Base-by-base conservation (phyloP, 2,329 filamentous ascomycete genomes). In the Colletotrichum tropicicola region DNA sequence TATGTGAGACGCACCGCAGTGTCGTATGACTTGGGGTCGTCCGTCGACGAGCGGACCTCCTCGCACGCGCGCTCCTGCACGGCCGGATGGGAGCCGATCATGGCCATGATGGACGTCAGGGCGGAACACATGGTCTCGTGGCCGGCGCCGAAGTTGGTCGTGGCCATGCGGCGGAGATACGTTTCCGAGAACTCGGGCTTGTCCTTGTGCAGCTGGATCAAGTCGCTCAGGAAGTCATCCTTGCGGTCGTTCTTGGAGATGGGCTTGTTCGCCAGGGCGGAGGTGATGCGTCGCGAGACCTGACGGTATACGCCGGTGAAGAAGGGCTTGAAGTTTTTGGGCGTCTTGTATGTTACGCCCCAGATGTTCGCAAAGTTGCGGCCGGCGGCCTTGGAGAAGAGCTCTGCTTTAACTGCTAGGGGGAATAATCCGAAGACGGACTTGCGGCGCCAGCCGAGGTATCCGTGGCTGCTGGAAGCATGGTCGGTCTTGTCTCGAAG, bases 131-230 rank as follows among this genome's bases (percentile, higher is more conserved):
- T 78, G 0, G 84, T 87, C 68, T 87, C 84, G 63, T 87, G 84
- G 0, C 84, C 84, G 1, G 84, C 84, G 10, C 84, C 84, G 68
- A 87, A 86, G 66, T 87, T 87, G 2, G 84, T 86, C 3, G 85
- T 76, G 3, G 82, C 83, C 76, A 86, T 82, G 27, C 84, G 82
- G 3, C 80, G 79, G 9, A 87, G 76, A 55, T 86, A 86, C 0
- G 69, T 72, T 25, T 83, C 79, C 0, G 70, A 81, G 62, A 87
- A 86, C 6, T 79, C 79, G 1, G 82, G 79, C 19, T 78, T 81
- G 5, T 78, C 73, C 13, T 74, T 73, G 69, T 85, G 81, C 0
- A 86, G 73, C 23, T 76, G 73, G 13, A 87, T 80, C 1, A 87
- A 68, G 61, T 86, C 83, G 3, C 74, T 70, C 0, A 85, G 72